A percentile compares a stretch with the other conserved stretches of the same genome.
These are phyloP conservation scores for Sisymbrium irio DNA, from an alignment of 345 rosid genomes.

Conservation along the genomic window DNA sequence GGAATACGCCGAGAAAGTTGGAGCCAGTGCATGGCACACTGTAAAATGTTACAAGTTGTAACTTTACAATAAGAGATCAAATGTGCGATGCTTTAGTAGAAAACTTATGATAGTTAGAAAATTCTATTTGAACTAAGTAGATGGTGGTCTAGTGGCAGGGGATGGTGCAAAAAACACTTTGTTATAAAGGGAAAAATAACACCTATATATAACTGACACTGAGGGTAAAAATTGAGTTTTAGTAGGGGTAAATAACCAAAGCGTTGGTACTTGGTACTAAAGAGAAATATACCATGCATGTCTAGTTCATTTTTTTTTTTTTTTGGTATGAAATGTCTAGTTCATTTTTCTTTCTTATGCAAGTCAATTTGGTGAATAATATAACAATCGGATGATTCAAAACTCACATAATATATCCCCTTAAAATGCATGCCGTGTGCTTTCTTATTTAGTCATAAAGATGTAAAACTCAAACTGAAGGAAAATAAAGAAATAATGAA, in stretches of 20 bases:
- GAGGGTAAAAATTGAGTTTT: too few species aligned
- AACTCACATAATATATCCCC: not conserved
- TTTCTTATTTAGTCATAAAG: not conserved
- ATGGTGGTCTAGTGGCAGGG: too few species aligned
- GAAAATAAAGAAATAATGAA: not conserved
- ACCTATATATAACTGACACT: too few species aligned
- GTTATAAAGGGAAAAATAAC: too few species aligned
- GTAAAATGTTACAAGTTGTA: not conserved
- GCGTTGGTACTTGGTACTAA: too few species aligned
- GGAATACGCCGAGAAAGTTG: not conserved
- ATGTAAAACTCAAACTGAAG: not conserved
- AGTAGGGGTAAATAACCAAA: too few species aligned
- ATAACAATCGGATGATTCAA: not conserved
- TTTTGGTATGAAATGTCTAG: too few species aligned
- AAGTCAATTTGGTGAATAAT: not conserved
- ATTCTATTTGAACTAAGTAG: too few species aligned
- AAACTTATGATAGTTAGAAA: not conserved
- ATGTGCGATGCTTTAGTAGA: not conserved
- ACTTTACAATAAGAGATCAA: not conserved
- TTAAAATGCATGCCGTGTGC: not conserved
- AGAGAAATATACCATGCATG: too few species aligned
- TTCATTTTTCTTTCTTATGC: not conserved
- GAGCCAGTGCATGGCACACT: slow-evolving; percentile 1
- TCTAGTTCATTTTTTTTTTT: not conserved
- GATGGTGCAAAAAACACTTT: not conserved